Evolutionary conservation across 805 yeast species (phyloP).

Genomic region (Yamadazyma sp.): DNA sequence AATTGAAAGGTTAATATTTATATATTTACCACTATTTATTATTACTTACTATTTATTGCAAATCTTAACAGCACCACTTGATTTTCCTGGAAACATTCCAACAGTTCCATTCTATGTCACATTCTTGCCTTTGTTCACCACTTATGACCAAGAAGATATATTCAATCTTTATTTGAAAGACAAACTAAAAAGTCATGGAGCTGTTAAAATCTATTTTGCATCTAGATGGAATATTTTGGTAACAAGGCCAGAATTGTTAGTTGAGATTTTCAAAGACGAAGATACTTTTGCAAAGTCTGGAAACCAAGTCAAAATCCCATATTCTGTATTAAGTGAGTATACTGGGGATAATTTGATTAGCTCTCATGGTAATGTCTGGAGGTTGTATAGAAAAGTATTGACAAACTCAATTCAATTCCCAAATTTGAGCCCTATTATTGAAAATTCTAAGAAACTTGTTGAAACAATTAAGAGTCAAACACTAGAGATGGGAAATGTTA

Average conservation of each 20-base stretch:
- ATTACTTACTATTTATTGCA: not conserved
- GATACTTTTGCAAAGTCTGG: slow-evolving; percentile 56
- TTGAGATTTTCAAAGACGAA: slow-evolving; percentile 48
- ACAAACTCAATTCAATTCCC: slow-evolving; percentile 52
- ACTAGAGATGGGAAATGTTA: not conserved
- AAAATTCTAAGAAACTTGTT: slow-evolving; percentile 29
- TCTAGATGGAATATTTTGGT: slow-evolving; percentile 60
- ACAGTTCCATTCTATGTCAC: slow-evolving; percentile 61
- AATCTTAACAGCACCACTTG: slow-evolving; percentile 42
- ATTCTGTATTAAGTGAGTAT: slow-evolving; percentile 50
- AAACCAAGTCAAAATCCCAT: slow-evolving; percentile 55
- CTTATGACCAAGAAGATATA: slow-evolving; percentile 48
- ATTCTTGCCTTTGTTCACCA: slow-evolving; percentile 42
- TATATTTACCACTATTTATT: slow-evolving; percentile 2
- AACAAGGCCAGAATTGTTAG: slow-evolving; percentile 44
- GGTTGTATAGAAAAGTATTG: slow-evolving; percentile 41
- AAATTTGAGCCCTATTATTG: slow-evolving; percentile 30
- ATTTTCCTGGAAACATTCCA: slow-evolving; percentile 53
- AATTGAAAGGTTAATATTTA: not conserved
- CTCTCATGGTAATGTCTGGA: slow-evolving; percentile 55
- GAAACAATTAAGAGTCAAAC: not conserved
- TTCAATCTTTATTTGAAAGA: slow-evolving; percentile 41
- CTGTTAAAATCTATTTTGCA: slow-evolving; percentile 58
- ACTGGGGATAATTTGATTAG: slow-evolving; percentile 63
- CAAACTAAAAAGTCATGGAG: slow-evolving; percentile 50